Conservation (phyloP, 2,329 filamentous ascomycete species). For the Ophiostoma ulmi region DNA sequence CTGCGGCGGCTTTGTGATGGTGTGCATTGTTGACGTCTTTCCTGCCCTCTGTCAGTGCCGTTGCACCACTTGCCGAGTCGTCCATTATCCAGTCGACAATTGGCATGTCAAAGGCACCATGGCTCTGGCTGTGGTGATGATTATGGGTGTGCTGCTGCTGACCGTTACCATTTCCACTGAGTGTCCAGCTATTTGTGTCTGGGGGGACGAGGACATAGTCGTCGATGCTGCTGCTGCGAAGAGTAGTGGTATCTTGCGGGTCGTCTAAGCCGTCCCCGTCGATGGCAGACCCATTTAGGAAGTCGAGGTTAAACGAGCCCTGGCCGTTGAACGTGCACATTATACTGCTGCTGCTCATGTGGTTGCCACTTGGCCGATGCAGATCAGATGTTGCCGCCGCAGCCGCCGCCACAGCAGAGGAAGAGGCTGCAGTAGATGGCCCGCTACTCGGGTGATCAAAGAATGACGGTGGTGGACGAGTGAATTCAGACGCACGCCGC, state of each 20-base stretch:
- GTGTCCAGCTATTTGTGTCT: background rate
- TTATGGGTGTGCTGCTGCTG: background rate
- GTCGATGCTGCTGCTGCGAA: background rate
- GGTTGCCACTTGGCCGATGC: background rate
- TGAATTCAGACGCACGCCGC: background rate
- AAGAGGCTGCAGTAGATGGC: background rate
- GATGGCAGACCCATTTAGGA: slow-evolving; percentile 31
- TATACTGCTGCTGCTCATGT: background rate
- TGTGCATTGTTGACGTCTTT: background rate
- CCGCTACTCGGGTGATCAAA: background rate
- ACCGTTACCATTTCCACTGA: background rate
- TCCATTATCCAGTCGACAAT: background rate
- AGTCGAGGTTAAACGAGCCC: slow-evolving; percentile 31
- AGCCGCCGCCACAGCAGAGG: no score
- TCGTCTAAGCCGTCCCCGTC: slow-evolving; percentile 25
- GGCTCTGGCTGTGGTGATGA: slow-evolving; percentile 19
- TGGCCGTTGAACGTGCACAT: slow-evolving; percentile 7
- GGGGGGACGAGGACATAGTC: background rate
- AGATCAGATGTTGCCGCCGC: background rate
- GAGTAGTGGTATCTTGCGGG: background rate
- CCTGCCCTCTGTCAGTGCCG: background rate
- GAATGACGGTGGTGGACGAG: background rate
- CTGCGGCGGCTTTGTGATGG: background rate
- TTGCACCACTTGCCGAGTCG: background rate
- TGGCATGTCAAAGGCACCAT: slow-evolving; percentile 30